Evolutionary conservation across 108 stramenopile species (phyloP).

Genomic region (Fistulifera solaris): DNA sequence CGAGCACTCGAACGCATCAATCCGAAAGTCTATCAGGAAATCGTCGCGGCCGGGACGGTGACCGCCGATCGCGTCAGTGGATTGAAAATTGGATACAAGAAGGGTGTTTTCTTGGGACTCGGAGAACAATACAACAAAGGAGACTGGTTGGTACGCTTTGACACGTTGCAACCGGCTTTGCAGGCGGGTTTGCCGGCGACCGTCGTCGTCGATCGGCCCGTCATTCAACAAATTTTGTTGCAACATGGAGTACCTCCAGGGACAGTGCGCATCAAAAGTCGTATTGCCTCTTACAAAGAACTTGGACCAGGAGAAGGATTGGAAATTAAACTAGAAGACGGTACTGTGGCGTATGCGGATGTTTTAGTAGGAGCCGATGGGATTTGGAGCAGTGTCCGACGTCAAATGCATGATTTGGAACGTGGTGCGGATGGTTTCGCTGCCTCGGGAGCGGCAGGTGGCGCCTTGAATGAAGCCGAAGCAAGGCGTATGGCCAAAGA

Average conservation of each 20-base stretch:
- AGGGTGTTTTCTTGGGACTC: conserved; percentile 66
- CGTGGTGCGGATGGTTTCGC: conserved; percentile 82
- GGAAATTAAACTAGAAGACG: conserved; percentile 70
- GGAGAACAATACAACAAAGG: conserved; percentile 74
- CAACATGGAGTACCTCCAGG: conserved; percentile 82
- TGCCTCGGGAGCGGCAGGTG: conserved; percentile 84
- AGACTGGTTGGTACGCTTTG: conserved; percentile 92
- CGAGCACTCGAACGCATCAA: conserved; percentile 87
- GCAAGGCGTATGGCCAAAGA: conserved; percentile 72
- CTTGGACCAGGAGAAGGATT: conserved; percentile 65
- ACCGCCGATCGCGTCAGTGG: conserved; percentile 86
- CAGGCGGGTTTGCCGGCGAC: conserved; percentile 88
- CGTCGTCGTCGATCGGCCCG: conserved; percentile 93
- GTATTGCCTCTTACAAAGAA: conserved; percentile 68
- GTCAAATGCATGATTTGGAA: conserved; percentile 70
- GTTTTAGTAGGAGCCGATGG: conserved; percentile 92
- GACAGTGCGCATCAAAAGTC: conserved; percentile 79
- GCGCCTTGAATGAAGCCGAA: conserved; percentile 79
- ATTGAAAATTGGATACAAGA: conserved; percentile 83
- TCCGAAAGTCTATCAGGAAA: conserved; percentile 59
- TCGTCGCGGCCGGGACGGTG: conserved; percentile 73
- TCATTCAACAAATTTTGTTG: conserved; percentile 93
- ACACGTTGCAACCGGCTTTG: conserved; percentile 88
- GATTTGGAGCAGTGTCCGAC: conserved; percentile 87
- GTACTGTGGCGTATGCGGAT: conserved; percentile 83